Evolutionary conservation across 2,329 filamentous ascomycete genomes (phyloP).

Genomic region (Trichoderma sp.): DNA sequence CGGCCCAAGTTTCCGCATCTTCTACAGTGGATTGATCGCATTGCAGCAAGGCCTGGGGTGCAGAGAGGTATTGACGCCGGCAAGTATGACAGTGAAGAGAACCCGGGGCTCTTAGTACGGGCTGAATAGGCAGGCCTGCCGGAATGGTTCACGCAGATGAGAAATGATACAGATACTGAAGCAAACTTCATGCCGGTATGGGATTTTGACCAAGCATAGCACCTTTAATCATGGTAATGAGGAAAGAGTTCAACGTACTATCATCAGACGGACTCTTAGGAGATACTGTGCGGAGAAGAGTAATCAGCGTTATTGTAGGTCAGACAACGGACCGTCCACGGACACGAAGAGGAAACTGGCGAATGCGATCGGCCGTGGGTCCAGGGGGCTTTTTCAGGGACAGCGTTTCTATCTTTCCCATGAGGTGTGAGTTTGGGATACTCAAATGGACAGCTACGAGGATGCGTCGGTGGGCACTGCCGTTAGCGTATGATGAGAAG

Average conservation of each 20-base stretch:
- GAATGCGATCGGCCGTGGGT: slow-evolving; percentile 16
- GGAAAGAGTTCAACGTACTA: not conserved
- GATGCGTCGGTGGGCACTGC: not conserved
- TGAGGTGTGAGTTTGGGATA: not conserved
- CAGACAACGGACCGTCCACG: not conserved
- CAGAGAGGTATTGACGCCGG: not conserved
- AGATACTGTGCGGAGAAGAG: slow-evolving; percentile 9
- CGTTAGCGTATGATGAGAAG: not conserved
- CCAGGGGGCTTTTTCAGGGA: slow-evolving; percentile 7
- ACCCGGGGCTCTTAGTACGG: not conserved
- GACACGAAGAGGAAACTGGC: not conserved
- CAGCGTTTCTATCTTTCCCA: not conserved
- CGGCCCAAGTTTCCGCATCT: slow-evolving; percentile 5
- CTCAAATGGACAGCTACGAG: not conserved
- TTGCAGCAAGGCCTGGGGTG: not conserved
- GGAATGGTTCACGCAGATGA: not conserved
- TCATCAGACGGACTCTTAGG: not conserved
- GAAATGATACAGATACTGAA: not conserved
- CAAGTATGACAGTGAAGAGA: slow-evolving; percentile 8
- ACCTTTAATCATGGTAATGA: not conserved
- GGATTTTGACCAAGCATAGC: not conserved
- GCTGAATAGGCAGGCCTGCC: not conserved
- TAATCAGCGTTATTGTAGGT: not conserved
- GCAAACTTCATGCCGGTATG: too few species aligned
- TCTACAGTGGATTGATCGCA: slow-evolving; percentile 5